These are phyloP conservation scores for Poa annua DNA, from an alignment of 176 grass and related monocot species.

Conservation along the genomic window DNA sequence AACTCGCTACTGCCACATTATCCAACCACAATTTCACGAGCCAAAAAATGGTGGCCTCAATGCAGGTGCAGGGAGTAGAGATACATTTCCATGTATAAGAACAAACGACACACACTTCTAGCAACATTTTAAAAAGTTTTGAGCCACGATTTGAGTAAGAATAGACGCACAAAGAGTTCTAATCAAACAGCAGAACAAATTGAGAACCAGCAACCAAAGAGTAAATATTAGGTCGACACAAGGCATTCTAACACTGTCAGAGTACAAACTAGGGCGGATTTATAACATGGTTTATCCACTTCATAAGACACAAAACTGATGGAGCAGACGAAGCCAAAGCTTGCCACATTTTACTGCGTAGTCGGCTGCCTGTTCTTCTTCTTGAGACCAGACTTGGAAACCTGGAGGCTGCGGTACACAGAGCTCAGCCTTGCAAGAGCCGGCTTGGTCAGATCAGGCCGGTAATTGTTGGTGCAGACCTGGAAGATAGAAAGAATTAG, in stretches of 20 bases:
- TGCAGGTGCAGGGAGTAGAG: too few relatives aligned
- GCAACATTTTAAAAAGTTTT: too few relatives aligned
- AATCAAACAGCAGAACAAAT: too few relatives aligned
- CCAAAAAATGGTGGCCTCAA: too few relatives aligned
- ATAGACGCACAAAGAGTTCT: too few relatives aligned
- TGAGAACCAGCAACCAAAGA: too few relatives aligned
- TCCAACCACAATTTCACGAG: too few relatives aligned
- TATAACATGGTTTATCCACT: constrained; percentile 33
- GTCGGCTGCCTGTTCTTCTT: constrained; percentile 82
- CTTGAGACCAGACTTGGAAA: constrained; percentile 85
- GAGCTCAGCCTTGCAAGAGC: constrained; percentile 69
- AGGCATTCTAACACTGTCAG: constrained; percentile 11
- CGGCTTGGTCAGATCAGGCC: constrained; percentile 78
- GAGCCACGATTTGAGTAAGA: too few relatives aligned
- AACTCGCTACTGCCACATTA: too few relatives aligned
- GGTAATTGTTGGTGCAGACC: constrained; percentile 76
- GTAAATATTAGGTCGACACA: not conserved
- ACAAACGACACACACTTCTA: too few relatives aligned
- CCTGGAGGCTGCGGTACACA: constrained; percentile 75
- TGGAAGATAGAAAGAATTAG: not conserved
- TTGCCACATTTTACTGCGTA: constrained; percentile 25
- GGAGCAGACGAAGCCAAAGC: not conserved
- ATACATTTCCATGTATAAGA: too few relatives aligned
- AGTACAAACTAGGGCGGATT: constrained; percentile 13
- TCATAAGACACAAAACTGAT: constrained; percentile 38